These are phyloP conservation scores for Xylaria grammica DNA, from an alignment of 495 filamentous ascomycete genomes.

Conservation along the genomic window DNA sequence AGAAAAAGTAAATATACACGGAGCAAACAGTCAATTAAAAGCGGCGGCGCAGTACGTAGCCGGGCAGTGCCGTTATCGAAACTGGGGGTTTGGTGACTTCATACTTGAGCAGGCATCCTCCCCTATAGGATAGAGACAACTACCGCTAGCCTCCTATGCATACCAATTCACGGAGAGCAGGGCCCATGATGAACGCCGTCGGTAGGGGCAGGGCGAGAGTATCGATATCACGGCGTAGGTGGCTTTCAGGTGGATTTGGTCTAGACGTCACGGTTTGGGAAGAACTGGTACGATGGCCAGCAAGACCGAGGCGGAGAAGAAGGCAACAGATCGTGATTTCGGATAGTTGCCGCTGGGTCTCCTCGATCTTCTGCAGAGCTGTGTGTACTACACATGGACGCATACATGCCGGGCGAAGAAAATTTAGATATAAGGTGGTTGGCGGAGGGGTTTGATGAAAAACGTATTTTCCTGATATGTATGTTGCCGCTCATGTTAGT, in stretches of 20 bases:
- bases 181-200: neutral
- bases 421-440: too few species aligned
- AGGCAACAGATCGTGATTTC: slow-evolving; percentile 20
- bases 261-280: neutral
- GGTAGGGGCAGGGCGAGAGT: neutral
- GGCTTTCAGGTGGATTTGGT: neutral
- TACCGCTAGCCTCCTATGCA: neutral
- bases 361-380: slow-evolving; percentile 9
- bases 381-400: neutral
- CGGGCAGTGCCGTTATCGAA: neutral
- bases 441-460: neutral
- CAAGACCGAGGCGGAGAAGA: neutral
- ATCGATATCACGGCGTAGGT: neutral
- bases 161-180: neutral
- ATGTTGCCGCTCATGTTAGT: too few species aligned
- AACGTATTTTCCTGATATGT: neutral
- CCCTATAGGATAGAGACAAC: neutral
- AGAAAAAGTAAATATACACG: slow-evolving; percentile 4
- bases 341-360: slow-evolving; percentile 8
- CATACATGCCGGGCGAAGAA: neutral
- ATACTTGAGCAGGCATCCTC: neutral
- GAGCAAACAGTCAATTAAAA: neutral
- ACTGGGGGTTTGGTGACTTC: neutral
- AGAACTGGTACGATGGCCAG: neutral
- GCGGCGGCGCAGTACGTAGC: neutral